A percentile compares a stretch with the other conserved stretches of the same genome.
These are phyloP conservation scores for Umbelopsis vinacea DNA, from an alignment of 192 early-diverging fungal species.

Conservation along the genomic window DNA sequence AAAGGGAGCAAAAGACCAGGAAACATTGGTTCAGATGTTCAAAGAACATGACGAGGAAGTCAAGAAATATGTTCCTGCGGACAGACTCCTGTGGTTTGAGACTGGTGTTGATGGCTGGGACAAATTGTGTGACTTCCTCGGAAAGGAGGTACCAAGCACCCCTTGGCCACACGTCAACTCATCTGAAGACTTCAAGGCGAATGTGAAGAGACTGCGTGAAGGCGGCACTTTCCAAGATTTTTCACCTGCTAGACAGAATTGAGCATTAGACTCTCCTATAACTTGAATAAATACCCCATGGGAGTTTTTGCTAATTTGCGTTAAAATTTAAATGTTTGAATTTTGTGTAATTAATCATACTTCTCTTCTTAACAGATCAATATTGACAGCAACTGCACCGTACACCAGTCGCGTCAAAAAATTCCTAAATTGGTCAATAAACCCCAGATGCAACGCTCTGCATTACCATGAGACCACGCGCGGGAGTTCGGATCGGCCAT, in stretches of 20 bases:
- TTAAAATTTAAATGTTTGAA: no score
- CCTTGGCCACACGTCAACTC: conserved; percentile 28
- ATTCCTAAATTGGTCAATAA: no score
- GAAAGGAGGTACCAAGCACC: conserved; percentile 25
- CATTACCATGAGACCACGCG: no score
- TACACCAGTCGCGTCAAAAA: no score
- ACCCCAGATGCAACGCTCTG: no score
- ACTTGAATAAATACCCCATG: no score
- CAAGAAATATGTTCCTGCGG: conserved; percentile 24
- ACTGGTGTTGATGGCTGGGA: conserved; percentile 37
- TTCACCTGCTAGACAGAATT: not conserved
- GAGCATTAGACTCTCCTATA: no score
- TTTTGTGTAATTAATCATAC: no score
- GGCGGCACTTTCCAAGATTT: not conserved
- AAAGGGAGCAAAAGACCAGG: not conserved
- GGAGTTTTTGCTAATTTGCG: no score
- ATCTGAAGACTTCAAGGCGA: not conserved
- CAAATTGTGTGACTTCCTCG: conserved; percentile 31
- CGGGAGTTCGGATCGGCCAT: no score
- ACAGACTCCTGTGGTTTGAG: conserved; percentile 27
- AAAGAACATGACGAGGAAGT: conserved; percentile 31
- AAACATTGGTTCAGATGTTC: conserved; percentile 17
- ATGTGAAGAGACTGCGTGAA: not conserved
- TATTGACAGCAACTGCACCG: no score
- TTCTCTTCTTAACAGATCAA: no score